Evolutionary conservation across 805 yeast species (phyloP).

Genomic region (Candida montana): DNA sequence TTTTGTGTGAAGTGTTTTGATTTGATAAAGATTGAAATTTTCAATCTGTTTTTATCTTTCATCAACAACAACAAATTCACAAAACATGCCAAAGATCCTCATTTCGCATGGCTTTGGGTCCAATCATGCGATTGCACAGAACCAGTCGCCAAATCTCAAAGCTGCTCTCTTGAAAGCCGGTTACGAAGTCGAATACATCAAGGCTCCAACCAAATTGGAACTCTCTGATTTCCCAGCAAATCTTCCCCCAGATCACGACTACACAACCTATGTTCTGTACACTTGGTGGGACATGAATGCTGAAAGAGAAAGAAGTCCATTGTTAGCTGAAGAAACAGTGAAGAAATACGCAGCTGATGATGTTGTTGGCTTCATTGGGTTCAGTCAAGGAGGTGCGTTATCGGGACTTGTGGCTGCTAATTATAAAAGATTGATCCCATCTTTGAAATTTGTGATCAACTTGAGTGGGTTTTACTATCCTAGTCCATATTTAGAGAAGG

Average conservation of each 20-base stretch:
- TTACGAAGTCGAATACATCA: conserved; percentile 60
- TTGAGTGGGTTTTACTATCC: conserved; percentile 10
- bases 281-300: conserved; percentile 9
- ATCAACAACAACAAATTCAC: neutral
- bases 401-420: conserved; percentile 25
- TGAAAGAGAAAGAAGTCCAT: neutral
- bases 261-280: conserved; percentile 4
- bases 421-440: conserved; percentile 21
- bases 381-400: conserved; percentile 12
- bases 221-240: conserved; percentile 57
- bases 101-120: conserved; percentile 11
- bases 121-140: conserved; percentile 4
- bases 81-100: conserved; percentile 6
- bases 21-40: no score
- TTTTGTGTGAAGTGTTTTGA: no score
- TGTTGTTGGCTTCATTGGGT: conserved; percentile 11
- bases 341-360: conserved; percentile 1
- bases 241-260: conserved; percentile 26
- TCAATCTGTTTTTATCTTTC: no score
- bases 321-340: conserved; percentile 1
- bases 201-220: conserved; percentile 62
- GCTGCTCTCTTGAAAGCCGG: conserved; percentile 52
- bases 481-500: conserved; percentile 1
- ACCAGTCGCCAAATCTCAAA: conserved; percentile 35
- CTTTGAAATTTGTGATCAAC: conserved; percentile 56